Evolutionary conservation across 2,329 filamentous ascomycete species (phyloP).

Genomic region (Epichloe hybrida): DNA sequence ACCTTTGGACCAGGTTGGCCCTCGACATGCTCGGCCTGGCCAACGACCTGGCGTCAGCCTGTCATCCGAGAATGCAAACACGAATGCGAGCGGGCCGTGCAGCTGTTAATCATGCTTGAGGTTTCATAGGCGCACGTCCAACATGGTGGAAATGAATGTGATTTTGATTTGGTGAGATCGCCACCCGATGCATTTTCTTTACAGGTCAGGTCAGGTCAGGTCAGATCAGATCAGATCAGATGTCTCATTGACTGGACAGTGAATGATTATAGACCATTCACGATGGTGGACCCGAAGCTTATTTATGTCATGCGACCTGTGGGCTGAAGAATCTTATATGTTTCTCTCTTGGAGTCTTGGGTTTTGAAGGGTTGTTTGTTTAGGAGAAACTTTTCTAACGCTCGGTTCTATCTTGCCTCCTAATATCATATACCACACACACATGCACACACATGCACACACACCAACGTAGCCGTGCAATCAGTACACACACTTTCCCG

Average conservation of each 20-base stretch:
- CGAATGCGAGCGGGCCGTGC: constrained; percentile 41
- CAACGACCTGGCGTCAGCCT: constrained; percentile 47
- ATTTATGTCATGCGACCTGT: constrained; percentile 12
- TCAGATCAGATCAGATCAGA: constrained; percentile 6
- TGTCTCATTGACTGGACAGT: background rate
- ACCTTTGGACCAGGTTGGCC: constrained; percentile 89
- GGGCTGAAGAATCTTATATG: constrained; percentile 19
- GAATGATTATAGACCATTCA: constrained; percentile 13
- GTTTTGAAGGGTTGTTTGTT: constrained; percentile 20
- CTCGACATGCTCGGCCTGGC: constrained; percentile 62
- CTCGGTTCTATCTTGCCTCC: constrained; percentile 11
- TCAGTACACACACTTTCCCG: too few relatives aligned
- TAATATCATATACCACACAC: constrained; percentile 10
- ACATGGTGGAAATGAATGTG: constrained; percentile 4
- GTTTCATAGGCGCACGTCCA: background rate
- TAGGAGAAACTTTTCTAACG: constrained; percentile 23
- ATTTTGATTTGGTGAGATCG: constrained; percentile 7
- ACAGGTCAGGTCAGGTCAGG: constrained; percentile 10
- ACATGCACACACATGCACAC: background rate
- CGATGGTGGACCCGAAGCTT: constrained; percentile 9
- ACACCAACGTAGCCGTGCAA: background rate
- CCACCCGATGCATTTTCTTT: constrained; percentile 12
- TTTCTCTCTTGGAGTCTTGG: constrained; percentile 26
- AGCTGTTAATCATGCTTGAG: constrained; percentile 30
- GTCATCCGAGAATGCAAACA: constrained; percentile 42